Base-by-base conservation (phyloP, 768 basidiomycete species). In the Galerina sulciceps region DNA sequence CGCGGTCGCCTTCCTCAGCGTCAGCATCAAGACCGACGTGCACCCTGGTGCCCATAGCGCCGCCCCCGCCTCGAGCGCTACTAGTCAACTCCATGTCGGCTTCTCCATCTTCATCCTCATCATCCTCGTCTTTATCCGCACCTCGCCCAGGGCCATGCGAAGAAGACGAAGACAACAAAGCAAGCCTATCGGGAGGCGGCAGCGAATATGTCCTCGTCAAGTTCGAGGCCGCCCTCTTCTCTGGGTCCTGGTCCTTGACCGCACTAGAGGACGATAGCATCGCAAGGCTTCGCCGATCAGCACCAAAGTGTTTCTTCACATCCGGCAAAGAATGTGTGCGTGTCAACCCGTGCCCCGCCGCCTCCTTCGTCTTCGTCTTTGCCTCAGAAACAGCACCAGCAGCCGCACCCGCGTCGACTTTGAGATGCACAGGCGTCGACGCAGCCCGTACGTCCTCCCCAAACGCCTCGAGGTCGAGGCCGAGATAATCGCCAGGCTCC, bases 61-160 rank as follows among this genome's bases (percentile, higher is more conserved):
- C 26, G 8, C 26, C 47, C 18, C 22, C 41, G 17, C 18, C 42
- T 1, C 13, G 34, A 20, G 40, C 46, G 11, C 48, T 46, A 14
- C 43, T 45, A 43, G 66, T 63, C 45, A 68, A 45, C 3, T 65
- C 65, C 63, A 67, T 65, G 42, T 67, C 60, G 26, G 55, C 58
- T 53, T 65, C 65, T 22, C 74, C 65, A 40, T 68, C 68, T 34
- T 62, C 61, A 5, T 53, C 50, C 48, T 50, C 37, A n/a, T 55
- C 59, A 20, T 6, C 55, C 5, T 37, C 42, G 3, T 44, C 36
- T 23, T 46, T 20, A 6, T 38, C 17, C 10, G n/a, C 22, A n/a
- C 8, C n/a, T 15, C 41, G 44, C 6, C 40, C 53, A 11, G 26
- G 18, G 6, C 48, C 53, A 22, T 37, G 40, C 22, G 51, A 42